These are phyloP conservation scores for Botrytis galanthina DNA, from an alignment of 2,329 filamentous ascomycete species.

Conservation along the genomic window DNA sequence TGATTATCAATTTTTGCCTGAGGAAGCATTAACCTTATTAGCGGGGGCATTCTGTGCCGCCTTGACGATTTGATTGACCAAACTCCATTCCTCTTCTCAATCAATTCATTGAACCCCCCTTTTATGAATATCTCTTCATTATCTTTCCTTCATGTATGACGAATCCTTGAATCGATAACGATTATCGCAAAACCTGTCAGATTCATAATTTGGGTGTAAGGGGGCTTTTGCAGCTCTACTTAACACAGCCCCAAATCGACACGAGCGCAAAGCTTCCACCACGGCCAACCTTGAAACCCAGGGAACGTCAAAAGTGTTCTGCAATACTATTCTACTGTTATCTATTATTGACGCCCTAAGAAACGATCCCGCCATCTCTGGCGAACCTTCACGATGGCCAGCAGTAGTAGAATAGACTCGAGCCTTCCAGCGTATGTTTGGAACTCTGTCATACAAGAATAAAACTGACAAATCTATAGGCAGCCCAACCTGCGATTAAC, in stretches of 20 bases:
- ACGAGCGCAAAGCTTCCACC: conserved; percentile 21
- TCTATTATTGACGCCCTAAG: conserved; percentile 37
- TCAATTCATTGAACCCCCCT: conserved; percentile 12
- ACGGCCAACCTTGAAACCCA: conserved; percentile 22
- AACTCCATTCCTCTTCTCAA: conserved; percentile 15
- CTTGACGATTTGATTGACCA: conserved; percentile 12
- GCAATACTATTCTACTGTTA: conserved; percentile 21
- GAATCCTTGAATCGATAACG: conserved; percentile 17
- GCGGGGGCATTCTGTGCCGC: conserved; percentile 21
- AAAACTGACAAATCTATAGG: conserved; percentile 45
- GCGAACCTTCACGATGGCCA: conserved; percentile 45
- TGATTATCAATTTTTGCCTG: not conserved
- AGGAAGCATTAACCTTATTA: not conserved
- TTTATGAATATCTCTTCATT: conserved; percentile 18
- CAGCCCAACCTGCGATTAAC: conserved; percentile 89
- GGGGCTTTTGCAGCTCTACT: conserved; percentile 16
- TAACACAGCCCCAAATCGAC: conserved; percentile 21
- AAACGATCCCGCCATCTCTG: conserved; percentile 37
- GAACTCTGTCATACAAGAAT: conserved; percentile 23
- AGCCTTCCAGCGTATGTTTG: conserved; percentile 61
- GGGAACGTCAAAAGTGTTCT: conserved; percentile 17
- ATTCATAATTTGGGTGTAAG: conserved; percentile 11
- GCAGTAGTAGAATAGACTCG: conserved; percentile 52
- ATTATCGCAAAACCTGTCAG: conserved; percentile 9
- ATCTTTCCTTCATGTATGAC: conserved; percentile 16